Conservation (phyloP, 345 rosid genomes). For the Aquilaria malaccensis region DNA sequence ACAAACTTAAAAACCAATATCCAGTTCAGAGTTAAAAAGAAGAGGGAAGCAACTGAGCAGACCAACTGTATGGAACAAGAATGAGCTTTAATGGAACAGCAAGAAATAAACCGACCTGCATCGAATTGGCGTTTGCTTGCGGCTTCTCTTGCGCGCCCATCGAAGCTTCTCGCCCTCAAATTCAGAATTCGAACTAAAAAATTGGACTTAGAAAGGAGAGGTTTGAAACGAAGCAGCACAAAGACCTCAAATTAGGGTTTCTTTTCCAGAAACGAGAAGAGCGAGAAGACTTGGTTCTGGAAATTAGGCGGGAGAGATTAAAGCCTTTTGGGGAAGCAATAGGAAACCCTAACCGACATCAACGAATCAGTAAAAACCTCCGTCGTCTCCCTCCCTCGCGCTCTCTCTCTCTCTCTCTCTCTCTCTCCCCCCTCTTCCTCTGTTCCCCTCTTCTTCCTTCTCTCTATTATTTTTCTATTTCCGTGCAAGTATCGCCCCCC, state of each 20-base stretch:
- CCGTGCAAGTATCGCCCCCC: conserved; percentile 11
- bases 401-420: conserved; percentile 6
- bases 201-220: conserved; percentile 4
- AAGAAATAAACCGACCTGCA: conserved; percentile 62
- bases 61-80: conserved; percentile 19
- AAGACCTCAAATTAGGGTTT: conserved; percentile 46
- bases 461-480: conserved; percentile 18
- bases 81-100: conserved; percentile 11
- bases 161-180: conserved; percentile 25
- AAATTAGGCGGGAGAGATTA: conserved; percentile 20
- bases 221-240: conserved; percentile 15
- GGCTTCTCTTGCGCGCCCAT: conserved; percentile 92
- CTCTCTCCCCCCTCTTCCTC: conserved; percentile 8
- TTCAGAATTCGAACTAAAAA: conserved; percentile 19
- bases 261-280: conserved; percentile 21
- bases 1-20: background rate
- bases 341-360: conserved; percentile 62
- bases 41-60: background rate
- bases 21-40: conserved; percentile 2
- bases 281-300: conserved; percentile 14
- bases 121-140: conserved; percentile 60
- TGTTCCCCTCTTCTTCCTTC: conserved; percentile 21
- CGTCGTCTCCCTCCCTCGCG: conserved; percentile 18
- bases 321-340: conserved; percentile 20
- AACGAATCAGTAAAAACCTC: conserved; percentile 26